Evolutionary conservation across 2,329 filamentous ascomycete genomes (phyloP).

Genomic region (Pseudogymnoascus sp.): DNA sequence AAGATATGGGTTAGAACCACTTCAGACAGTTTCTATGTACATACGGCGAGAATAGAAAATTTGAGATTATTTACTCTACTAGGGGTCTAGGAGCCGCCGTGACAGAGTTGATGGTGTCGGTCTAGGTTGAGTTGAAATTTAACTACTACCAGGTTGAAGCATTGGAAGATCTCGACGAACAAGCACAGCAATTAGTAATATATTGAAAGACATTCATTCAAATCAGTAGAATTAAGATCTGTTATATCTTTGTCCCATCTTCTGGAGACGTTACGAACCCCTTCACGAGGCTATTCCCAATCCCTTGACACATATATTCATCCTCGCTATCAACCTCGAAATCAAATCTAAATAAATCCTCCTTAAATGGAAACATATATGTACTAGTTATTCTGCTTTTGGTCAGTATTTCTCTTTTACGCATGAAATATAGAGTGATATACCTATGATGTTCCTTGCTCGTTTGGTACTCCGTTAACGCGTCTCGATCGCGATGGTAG

Average conservation of each 20-base stretch:
- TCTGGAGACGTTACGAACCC: neutral
- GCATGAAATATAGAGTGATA: conserved; percentile 1
- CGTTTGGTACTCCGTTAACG: conserved; percentile 18
- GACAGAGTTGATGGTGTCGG: neutral
- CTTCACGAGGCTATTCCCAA: neutral
- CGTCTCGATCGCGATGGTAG: conserved; percentile 16
- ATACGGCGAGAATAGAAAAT: neutral
- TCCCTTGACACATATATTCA: conserved; percentile 13
- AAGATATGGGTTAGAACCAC: neutral
- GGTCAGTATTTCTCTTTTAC: conserved; percentile 2
- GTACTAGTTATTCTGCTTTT: conserved; percentile 13
- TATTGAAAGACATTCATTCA: neutral
- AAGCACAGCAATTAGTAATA: neutral
- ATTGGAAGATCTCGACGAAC: neutral
- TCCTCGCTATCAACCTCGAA: conserved; percentile 19
- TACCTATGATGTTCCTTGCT: conserved; percentile 18
- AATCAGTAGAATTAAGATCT: neutral
- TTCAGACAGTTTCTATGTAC: neutral
- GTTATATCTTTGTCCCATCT: neutral
- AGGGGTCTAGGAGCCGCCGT: neutral
- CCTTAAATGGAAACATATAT: conserved; percentile 18
- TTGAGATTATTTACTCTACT: neutral
- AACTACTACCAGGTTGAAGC: neutral
- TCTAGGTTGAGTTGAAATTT: neutral
- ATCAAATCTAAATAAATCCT: conserved; percentile 20